Evolutionary conservation across 129 eudicot genomes (phyloP), one percentile per base, ranked within the genome.

Genomic region (Sambucus nigra): DNA sequence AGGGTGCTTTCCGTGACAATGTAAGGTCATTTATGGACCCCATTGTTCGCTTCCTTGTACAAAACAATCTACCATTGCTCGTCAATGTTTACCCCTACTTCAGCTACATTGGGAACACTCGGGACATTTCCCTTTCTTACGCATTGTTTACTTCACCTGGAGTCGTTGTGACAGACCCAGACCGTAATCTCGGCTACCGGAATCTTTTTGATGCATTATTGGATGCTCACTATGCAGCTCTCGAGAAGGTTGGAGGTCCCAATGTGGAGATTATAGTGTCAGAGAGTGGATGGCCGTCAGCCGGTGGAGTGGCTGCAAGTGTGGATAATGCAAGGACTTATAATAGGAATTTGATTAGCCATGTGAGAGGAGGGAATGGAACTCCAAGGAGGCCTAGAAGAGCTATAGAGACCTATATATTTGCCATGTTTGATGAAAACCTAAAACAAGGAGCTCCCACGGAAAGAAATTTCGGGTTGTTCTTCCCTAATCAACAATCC

Each of bases 281-380:
- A 0, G 87, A 80, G 49, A 80, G 76, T 26, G 87, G 87, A 15
- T 80, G 87, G 87, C 79, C 87, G 7, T 64, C 79, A 1, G 61
- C 11, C 0, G 79, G 71, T 13, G 62, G 46, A 0, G 29, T 0
- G 6, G 66, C 14, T 8, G 76, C 82, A 1, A 63, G 73, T 0
- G 0, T 38, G 8, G 70, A 64, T 2, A 71, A 80, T n/a, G 82
- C 82, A 0, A 21, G 44, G 12, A 64, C 69, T 23, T 80, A 80
- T 19, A 49, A 71, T 27, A 49, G 29, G 51, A 80, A 80, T 23
- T 65, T 75, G 71, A 60, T 80, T 23, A 14, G 14, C 3, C 79
- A 60, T 20, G 82, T 71, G 29, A 58, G 19, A 7, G 26, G 27
- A 29, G 60, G 51, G 46, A 72, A 57, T 3, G 60, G 59, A 38